Conservation (phyloP, 106 monocot genomes). For the Gastrodia elata region DNA sequence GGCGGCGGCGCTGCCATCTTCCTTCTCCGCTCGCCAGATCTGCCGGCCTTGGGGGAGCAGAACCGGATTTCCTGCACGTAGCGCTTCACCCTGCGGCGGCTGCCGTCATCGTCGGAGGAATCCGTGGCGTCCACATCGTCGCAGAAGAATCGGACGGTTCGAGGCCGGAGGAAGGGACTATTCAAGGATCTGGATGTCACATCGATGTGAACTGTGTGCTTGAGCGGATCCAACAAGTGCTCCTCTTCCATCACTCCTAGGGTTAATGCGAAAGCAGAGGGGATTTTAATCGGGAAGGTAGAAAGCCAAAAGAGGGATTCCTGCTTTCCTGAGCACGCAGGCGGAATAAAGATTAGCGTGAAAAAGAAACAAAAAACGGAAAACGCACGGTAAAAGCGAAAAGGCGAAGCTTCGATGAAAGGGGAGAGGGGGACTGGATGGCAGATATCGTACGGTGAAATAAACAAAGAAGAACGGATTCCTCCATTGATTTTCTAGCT, state of each 20-base stretch:
- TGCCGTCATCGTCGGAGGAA: conserved; percentile 24
- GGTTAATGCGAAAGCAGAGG: not conserved
- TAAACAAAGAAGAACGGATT: not conserved
- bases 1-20: not conserved
- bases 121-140: conserved; percentile 58
- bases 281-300: not conserved
- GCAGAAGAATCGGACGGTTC: conserved; percentile 21
- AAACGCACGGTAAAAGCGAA: conserved; percentile 4
- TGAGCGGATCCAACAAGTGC: not conserved
- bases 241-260: not conserved
- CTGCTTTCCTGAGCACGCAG: not conserved
- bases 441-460: not conserved
- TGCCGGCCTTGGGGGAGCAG: not conserved
- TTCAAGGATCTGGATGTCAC: conserved; percentile 3
- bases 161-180: not conserved
- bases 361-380: not conserved
- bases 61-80: conserved; percentile 32
- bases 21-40: not conserved
- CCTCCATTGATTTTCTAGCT: not conserved
- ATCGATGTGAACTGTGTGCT: conserved; percentile 18
- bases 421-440: not conserved
- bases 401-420: conserved; percentile 4
- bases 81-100: conserved; percentile 13
- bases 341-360: not conserved
- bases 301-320: conserved; percentile 3